phyloP scores from a whole-genome alignment of 768 basidiomycete species.

The Boletus edulis region DNA sequence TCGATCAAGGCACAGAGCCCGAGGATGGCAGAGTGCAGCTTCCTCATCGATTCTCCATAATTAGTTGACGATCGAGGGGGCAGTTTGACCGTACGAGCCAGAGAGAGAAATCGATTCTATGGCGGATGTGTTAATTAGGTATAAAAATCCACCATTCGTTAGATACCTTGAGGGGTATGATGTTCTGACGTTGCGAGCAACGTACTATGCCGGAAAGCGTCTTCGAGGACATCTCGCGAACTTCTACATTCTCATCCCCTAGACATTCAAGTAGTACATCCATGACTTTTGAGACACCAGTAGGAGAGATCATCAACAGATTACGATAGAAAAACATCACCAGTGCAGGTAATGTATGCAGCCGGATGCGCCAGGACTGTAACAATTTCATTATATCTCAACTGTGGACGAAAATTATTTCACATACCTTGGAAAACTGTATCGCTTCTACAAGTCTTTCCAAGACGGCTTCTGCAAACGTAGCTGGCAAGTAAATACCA shows the following conservation, averaged over 20 bases:
- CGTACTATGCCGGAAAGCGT: conserved; percentile 83
- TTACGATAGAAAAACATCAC: conserved; percentile 92
- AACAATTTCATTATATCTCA: conserved; percentile 8
- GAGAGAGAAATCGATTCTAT: conserved; percentile 77
- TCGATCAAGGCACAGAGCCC: conserved; percentile 93
- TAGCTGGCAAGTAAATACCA: conserved; percentile 69
- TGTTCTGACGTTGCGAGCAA: conserved; percentile 87
- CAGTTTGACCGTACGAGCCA: conserved; percentile 59
- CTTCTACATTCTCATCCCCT: conserved; percentile 88
- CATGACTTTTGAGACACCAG: conserved; percentile 69
- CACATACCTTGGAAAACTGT: conserved; percentile 70
- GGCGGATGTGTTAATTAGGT: conserved; percentile 4
- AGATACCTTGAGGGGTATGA: conserved; percentile 75
- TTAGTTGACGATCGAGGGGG: conserved; percentile 66
- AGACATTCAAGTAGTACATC: conserved; percentile 83
- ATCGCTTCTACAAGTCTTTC: conserved; percentile 66
- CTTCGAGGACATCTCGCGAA: conserved; percentile 87
- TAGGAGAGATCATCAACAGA: conserved; percentile 69
- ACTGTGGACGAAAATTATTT: neutral
- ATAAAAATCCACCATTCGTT: neutral
- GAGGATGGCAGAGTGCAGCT: conserved; percentile 85
- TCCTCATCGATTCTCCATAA: conserved; percentile 71
- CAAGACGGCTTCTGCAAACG: conserved; percentile 60
- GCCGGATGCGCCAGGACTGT: conserved; percentile 88
- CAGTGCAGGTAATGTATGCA: conserved; percentile 84